Base-by-base conservation (phyloP, 176 grass and related monocot genomes). In the Ampelocalamus luodianensis region DNA sequence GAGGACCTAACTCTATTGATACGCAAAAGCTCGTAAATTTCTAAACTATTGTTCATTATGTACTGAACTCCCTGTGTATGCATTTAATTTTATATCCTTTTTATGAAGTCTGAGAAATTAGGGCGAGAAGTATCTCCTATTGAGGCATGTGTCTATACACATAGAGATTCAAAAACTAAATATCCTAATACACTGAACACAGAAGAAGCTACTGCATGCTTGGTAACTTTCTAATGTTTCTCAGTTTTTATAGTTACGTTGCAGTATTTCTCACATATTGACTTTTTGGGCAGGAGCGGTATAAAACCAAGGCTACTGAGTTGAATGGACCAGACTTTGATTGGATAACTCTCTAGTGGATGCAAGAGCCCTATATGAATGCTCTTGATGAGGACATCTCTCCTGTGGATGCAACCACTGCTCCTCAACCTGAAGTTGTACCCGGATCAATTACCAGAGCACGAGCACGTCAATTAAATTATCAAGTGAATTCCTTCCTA, bases 141-240 rank as follows among this genome's bases (percentile, higher is more conserved):
- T 10, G 74, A 60, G 74, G 74, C 20, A 43, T 77, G 37, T 36
- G 74, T 77, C 0, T 6, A 60, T 77, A 60, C 54, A 11, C 75
- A 77, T 44, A 78, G 54, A 6, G 55, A 56, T 1, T 16, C 22
- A 16, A 62, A 78, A 44, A 55, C 55, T 15, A 10, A 78, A 18
- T 12, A 78, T 27, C 37, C 22, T 61, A 42, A 8, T 26, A 44
- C 55, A 15, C 7, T 62, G 7, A 78, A 78, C 75, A 62, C 18
- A 0, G 20, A 43, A 77, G 54, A 77, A 77, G 54, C 74, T 3
- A 24, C 11, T 60, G 10, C 36, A 43, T 77, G 74, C 34, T 12
- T 77, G 22, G 54, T 77, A 43, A 42, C 12, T 60, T n/a, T 50
- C 7, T 3, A 1, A 16, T 72, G 27, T n/a, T 44, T 71, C 7